Conservation (phyloP, 495 filamentous ascomycete genomes). For the Annulohypoxylon maeteangense region DNA sequence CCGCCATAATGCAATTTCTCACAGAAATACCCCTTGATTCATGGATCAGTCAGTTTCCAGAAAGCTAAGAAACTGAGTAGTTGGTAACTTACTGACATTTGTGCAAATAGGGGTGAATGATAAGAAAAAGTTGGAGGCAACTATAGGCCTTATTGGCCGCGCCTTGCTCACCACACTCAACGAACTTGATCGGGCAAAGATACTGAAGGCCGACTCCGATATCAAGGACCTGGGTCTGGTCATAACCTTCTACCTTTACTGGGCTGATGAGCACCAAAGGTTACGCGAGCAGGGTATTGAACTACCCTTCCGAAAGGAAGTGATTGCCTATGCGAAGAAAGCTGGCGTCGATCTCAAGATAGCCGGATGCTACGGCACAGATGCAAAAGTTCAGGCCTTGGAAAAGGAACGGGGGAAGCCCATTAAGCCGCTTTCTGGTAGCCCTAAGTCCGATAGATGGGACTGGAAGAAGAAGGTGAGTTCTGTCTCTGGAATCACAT, state of each 20-base stretch:
- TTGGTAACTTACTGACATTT: conserved; percentile 2
- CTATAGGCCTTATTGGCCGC: conserved; percentile 32
- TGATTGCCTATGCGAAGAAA: conserved; percentile 31
- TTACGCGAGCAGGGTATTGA: conserved; percentile 19
- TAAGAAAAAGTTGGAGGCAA: conserved; percentile 14
- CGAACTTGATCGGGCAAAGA: conserved; percentile 32
- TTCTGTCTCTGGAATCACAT: neutral
- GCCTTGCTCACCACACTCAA: conserved; percentile 32
- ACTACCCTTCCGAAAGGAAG: conserved; percentile 31
- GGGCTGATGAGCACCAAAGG: conserved; percentile 2
- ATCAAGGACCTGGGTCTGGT: conserved; percentile 37
- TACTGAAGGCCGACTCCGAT: conserved; percentile 31
- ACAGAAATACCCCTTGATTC: conserved; percentile 27
- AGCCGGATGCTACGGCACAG: conserved; percentile 35
- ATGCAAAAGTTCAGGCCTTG: conserved; percentile 19
- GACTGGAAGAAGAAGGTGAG: conserved; percentile 39
- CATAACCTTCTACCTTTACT: conserved; percentile 36
- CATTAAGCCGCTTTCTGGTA: conserved; percentile 29
- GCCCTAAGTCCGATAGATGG: conserved; percentile 27
- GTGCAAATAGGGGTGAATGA: conserved; percentile 18
- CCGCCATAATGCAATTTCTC: conserved; percentile 37
- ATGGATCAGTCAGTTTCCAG: conserved; percentile 34
- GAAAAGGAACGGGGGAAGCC: conserved; percentile 26
- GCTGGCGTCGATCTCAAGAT: conserved; percentile 31
- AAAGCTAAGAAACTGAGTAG: neutral